phyloP scores from a whole-genome alignment of 371 early-diverging fungal genomes.

The Homolaphlyctis polyrhiza region DNA sequence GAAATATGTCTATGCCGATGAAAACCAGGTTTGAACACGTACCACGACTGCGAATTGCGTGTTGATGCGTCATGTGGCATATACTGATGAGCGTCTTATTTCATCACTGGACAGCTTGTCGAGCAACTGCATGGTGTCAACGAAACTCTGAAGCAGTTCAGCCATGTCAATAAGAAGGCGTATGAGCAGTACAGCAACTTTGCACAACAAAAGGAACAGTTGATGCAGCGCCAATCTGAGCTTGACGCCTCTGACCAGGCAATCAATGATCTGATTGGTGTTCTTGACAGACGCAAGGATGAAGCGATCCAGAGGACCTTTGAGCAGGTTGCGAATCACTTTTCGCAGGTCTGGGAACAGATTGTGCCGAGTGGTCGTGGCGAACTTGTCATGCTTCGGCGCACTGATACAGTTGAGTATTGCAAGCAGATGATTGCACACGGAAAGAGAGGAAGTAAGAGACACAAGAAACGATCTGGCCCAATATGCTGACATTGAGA shows the following conservation, averaged over 20 bases:
- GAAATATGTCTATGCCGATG: slow-evolving; percentile 37
- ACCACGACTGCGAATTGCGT: background rate
- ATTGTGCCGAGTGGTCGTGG: slow-evolving; percentile 90
- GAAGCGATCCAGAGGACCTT: slow-evolving; percentile 96
- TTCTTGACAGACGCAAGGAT: slow-evolving; percentile 92
- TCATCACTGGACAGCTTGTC: slow-evolving; percentile 37
- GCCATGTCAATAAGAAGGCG: slow-evolving; percentile 97
- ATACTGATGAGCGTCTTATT: background rate
- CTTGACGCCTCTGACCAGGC: slow-evolving; percentile 63
- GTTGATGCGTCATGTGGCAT: background rate
- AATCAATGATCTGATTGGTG: slow-evolving; percentile 79
- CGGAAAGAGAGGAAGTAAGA: no score
- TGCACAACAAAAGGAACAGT: slow-evolving; percentile 79
- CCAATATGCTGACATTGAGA: no score
- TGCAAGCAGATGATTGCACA: no score
- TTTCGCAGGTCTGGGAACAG: slow-evolving; percentile 81
- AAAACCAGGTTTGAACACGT: background rate
- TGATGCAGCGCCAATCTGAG: slow-evolving; percentile 78
- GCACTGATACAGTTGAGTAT: slow-evolving; percentile 57
- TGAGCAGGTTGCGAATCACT: slow-evolving; percentile 82
- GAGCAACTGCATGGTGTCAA: slow-evolving; percentile 75
- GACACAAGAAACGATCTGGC: background rate
- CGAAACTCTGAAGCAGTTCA: slow-evolving; percentile 77
- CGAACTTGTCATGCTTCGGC: slow-evolving; percentile 76
- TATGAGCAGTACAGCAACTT: slow-evolving; percentile 94